Evolutionary conservation across 192 early-diverging fungal genomes (phyloP), one percentile per base, ranked within the genome.

Genomic region (Coemansia sp.): DNA sequence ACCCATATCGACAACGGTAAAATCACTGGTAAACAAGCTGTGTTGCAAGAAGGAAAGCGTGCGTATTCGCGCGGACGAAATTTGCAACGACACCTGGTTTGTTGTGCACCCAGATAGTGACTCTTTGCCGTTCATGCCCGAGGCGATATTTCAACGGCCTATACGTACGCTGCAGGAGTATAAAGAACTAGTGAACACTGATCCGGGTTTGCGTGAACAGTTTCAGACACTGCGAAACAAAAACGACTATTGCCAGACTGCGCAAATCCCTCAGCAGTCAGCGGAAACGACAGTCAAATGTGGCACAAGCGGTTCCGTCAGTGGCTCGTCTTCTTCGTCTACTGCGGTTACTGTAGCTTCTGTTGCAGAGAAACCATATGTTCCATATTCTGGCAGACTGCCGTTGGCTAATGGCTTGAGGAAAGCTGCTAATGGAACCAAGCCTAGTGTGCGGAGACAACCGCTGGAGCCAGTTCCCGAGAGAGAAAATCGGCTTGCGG

Each of bases 21-120:
- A 88, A 63, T 69, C 83, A 17, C 82, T 99, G 37, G 90, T 99
- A 57, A 58, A 73, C 3, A 61, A 80, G 14, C 68, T 98, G 16
- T 85, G 97, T 14, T 86, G 85, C 20, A 90, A 85, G 39, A 64
- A 84, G 53, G 94, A 93, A 40, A 77, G 76, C 78, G 69, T 51
- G 40, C 75, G 84, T 22, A 67, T 84, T n/a, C 49, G 39, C 2
- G 81, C 83, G 19, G 32, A 49, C 9, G 62, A 79, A 20, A 71
- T 85, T 11, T 72, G 63, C 60, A 42, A 22, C 53, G 68, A 71
- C n/a, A 45, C 59, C 10, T 85, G 76, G 74, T 72, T 76, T 62
- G 53, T 71, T 40, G 61, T 71, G 5, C 22, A 71, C n/a, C 59
- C 70, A 0, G 67, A 73, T 7, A 70, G 64, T 19, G 40, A 53